phyloP scores from a whole-genome alignment of 1,284 basidiomycete genomes.

The Tilletia setariae region DNA sequence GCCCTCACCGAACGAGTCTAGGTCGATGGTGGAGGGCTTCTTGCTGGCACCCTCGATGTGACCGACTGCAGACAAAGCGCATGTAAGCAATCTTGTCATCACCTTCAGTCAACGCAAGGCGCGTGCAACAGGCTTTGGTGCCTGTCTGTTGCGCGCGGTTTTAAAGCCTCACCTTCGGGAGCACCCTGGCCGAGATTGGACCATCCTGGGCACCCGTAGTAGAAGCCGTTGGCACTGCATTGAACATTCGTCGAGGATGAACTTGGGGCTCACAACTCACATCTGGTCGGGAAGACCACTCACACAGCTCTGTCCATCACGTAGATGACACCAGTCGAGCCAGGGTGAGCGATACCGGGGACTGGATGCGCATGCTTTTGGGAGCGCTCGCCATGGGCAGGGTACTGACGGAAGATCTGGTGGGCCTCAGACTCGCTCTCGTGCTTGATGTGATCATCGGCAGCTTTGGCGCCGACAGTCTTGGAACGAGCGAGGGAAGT shows the following conservation, averaged over 20 bases:
- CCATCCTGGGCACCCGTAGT: conserved; percentile 26
- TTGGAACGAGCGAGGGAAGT: conserved; percentile 5
- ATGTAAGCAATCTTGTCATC: not conserved
- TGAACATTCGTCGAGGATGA: not conserved
- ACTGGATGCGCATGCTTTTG: conserved; percentile 28
- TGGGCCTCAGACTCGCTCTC: conserved; percentile 44
- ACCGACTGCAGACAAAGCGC: conserved; percentile 56
- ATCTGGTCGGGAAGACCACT: no score
- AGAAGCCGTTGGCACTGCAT: conserved; percentile 33
- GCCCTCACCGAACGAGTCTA: conserved; percentile 62
- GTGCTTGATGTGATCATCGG: conserved; percentile 22
- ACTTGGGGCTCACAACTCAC: not conserved
- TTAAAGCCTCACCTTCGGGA: conserved; percentile 27
- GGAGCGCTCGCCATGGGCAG: conserved; percentile 29
- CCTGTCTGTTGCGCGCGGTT: no score
- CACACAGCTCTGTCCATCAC: conserved; percentile 40
- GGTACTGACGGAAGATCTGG: conserved; percentile 40
- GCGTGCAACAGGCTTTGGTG: no score
- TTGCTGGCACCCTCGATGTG: conserved; percentile 71
- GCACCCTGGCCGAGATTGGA: conserved; percentile 38
- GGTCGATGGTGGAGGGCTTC: conserved; percentile 63
- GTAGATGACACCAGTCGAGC: conserved; percentile 61
- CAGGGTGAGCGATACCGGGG: conserved; percentile 51
- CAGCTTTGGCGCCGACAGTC: not conserved
- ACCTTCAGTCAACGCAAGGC: not conserved